A percentile compares a stretch with the other conserved stretches of the same genome.
phyloP scores from a whole-genome alignment of 164 flowering plant species.

The Sedum album region DNA sequence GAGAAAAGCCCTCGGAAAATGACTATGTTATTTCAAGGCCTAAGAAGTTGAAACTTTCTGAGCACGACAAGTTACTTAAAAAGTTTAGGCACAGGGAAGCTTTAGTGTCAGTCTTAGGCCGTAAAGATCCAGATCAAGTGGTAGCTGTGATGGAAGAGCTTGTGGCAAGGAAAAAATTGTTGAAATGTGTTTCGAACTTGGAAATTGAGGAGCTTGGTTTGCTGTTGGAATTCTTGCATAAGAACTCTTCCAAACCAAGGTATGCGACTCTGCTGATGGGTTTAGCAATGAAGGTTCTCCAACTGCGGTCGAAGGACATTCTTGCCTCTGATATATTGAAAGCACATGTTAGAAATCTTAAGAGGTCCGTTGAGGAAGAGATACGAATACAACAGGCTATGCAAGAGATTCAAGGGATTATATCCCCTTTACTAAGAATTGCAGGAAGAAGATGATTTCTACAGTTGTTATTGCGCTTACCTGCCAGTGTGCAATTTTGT shows the following conservation, averaged over 20 bases:
- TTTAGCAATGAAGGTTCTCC: slow-evolving; percentile 55
- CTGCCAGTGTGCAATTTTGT: not conserved
- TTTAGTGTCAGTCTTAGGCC: slow-evolving; percentile 47
- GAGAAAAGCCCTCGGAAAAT: slow-evolving; percentile 57
- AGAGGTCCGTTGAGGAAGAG: slow-evolving; percentile 66
- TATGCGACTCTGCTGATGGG: slow-evolving; percentile 53
- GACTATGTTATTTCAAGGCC: slow-evolving; percentile 51
- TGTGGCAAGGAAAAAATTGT: slow-evolving; percentile 64
- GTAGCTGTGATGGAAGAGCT: slow-evolving; percentile 92
- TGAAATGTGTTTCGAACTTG: slow-evolving; percentile 69
- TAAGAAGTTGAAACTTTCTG: slow-evolving; percentile 53
- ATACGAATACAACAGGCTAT: slow-evolving; percentile 57
- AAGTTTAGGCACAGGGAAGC: slow-evolving; percentile 90
- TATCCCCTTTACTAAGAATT: slow-evolving; percentile 70
- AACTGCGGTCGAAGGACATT: slow-evolving; percentile 51
- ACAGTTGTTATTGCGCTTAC: no score
- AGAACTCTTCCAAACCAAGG: slow-evolving; percentile 44
- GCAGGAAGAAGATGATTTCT: slow-evolving; percentile 51
- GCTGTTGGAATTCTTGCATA: slow-evolving; percentile 57
- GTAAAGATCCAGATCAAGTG: slow-evolving; percentile 46
- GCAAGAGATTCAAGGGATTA: slow-evolving; percentile 82
- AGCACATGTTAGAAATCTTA: slow-evolving; percentile 49
- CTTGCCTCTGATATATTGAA: slow-evolving; percentile 34
- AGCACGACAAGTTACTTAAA: slow-evolving; percentile 74
- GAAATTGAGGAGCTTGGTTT: slow-evolving; percentile 61